Evolutionary conservation across 306 rosid species (phyloP).

Genomic region (Glycine latifolia): DNA sequence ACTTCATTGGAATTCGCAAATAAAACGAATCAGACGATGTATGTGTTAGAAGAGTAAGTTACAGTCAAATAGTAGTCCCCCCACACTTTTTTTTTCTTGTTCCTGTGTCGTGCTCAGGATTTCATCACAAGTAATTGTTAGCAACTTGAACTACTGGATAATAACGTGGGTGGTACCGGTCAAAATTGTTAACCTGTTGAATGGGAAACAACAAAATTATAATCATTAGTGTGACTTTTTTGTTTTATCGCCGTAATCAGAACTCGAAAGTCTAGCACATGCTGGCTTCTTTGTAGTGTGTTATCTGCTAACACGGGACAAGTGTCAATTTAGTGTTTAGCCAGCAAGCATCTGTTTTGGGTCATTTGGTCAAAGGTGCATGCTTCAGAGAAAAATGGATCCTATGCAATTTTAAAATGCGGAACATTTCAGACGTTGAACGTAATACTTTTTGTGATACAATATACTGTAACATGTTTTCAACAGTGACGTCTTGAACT

Average conservation of each 20-base stretch:
- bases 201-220: not conserved
- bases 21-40: not conserved
- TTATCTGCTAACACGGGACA: not conserved
- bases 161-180: conserved; percentile 28
- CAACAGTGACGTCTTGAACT: not conserved
- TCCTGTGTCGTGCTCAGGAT: not conserved
- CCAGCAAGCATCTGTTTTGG: not conserved
- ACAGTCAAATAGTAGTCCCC: not conserved
- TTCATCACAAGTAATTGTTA: not conserved
- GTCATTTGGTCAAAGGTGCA: not conserved
- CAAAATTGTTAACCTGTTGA: conserved; percentile 39
- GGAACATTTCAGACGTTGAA: not conserved
- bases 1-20: not conserved
- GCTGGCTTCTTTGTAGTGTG: not conserved
- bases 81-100: not conserved
- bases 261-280: conserved; percentile 26
- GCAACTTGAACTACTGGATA: conserved; percentile 13
- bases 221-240: conserved; percentile 27
- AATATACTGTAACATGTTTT: not conserved
- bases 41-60: not conserved
- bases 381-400: conserved; percentile 13
- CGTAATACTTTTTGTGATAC: not conserved
- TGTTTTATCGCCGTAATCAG: not conserved
- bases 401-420: not conserved
- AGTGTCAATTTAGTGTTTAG: conserved; percentile 14